Percentiles rank a stretch among this genome's conserved stretches.
Conservation (phyloP, 495 filamentous ascomycete genomes). For the Astrothelium macrocarpum region DNA sequence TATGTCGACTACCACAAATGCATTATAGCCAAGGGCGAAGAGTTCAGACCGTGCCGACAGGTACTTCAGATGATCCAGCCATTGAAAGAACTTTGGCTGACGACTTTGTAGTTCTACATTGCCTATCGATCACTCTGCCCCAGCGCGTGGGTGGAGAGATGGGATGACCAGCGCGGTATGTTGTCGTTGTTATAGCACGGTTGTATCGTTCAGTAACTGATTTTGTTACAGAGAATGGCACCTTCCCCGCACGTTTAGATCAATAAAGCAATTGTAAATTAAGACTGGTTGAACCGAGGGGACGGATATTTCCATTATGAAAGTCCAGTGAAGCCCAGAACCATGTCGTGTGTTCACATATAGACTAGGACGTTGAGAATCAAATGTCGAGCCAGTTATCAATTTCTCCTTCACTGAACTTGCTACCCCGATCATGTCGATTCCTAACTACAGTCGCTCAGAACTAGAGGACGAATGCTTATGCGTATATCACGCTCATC, state of each 20-base stretch:
- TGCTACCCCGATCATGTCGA: not conserved
- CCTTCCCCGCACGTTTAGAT: conserved; percentile 71
- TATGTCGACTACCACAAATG: conserved; percentile 99
- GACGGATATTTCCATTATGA: not conserved
- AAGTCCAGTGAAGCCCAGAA: not conserved
- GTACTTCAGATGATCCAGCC: conserved; percentile 39
- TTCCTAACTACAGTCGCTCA: not conserved
- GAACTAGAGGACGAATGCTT: not conserved
- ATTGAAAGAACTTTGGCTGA: not conserved
- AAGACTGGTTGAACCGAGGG: not conserved
- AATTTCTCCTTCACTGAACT: not conserved
- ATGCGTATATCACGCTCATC: not conserved
- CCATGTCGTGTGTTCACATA: not conserved
- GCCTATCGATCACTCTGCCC: conserved; percentile 96
- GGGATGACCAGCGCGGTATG: conserved; percentile 96
- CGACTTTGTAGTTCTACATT: conserved; percentile 64
- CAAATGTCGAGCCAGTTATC: not conserved
- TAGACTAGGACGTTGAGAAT: not conserved
- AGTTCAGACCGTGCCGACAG: conserved; percentile 95
- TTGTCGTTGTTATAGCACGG: conserved; percentile 11
- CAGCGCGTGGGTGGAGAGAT: conserved; percentile 84
- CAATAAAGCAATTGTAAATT: conserved; percentile 27
- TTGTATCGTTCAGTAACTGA: not conserved
- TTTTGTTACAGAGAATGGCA: conserved; percentile 63
- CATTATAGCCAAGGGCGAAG: conserved; percentile 95